These are phyloP conservation scores for Lotus japonicus DNA, from an alignment of 306 rosid species.

Conservation along the genomic window DNA sequence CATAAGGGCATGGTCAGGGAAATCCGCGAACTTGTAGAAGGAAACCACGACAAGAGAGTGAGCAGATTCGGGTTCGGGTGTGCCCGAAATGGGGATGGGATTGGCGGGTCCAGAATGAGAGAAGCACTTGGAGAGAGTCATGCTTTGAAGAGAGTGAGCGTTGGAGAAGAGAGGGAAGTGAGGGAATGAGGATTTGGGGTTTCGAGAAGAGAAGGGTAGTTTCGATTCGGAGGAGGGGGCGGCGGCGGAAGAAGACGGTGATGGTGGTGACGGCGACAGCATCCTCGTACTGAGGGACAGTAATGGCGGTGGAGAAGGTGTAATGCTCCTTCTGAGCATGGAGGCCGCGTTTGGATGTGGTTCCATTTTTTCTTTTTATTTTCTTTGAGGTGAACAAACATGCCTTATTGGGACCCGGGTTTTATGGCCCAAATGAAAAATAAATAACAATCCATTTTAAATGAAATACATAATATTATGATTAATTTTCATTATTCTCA, in stretches of 20 bases:
- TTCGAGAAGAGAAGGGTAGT: slow-evolving; percentile 6
- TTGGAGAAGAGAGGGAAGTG: slow-evolving; percentile 10
- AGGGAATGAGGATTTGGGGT: slow-evolving; percentile 8
- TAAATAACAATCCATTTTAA: too few species aligned
- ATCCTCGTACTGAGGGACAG: slow-evolving; percentile 29
- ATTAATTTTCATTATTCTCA: too few species aligned
- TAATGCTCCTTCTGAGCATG: slow-evolving; percentile 33
- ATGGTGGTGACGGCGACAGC: slow-evolving; percentile 31
- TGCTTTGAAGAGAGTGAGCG: slow-evolving; percentile 29
- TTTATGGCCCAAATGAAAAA: too few species aligned
- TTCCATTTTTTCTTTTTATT: not conserved
- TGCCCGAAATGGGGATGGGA: slow-evolving; percentile 24
- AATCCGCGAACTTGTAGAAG: slow-evolving; percentile 86
- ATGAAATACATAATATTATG: too few species aligned
- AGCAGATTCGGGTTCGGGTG: slow-evolving; percentile 14
- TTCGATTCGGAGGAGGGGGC: slow-evolving; percentile 23
- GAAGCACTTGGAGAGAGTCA: slow-evolving; percentile 47
- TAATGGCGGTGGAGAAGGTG: slow-evolving; percentile 16
- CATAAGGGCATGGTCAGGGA: slow-evolving; percentile 58
- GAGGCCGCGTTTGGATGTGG: slow-evolving; percentile 25
- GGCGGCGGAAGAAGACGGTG: slow-evolving; percentile 25
- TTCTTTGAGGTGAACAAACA: too few species aligned
- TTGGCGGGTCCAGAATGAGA: slow-evolving; percentile 19
- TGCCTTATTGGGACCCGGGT: too few species aligned
- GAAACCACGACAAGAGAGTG: slow-evolving; percentile 69